phyloP scores from a whole-genome alignment of 805 yeast species.

The Sugiyamaella marilandica region DNA sequence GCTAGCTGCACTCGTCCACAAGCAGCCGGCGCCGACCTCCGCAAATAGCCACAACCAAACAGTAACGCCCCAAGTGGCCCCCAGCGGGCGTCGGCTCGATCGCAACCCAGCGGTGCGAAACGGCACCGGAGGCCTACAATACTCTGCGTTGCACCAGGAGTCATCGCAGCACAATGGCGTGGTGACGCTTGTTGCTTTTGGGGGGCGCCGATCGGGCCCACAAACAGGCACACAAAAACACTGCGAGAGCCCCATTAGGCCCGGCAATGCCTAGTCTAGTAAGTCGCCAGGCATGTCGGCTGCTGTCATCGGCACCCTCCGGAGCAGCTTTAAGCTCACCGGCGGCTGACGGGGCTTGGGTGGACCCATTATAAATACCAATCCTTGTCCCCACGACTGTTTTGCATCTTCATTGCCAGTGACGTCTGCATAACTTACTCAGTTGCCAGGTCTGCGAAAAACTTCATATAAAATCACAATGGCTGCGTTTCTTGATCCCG shows the following conservation, averaged over 20 bases:
- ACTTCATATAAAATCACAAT: conserved; percentile 6
- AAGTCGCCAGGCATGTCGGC: background rate
- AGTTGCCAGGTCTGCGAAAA: background rate
- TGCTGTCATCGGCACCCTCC: conserved; percentile 2
- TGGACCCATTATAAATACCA: background rate
- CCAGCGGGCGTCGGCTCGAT: no score
- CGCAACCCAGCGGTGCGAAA: no score
- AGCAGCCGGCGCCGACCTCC: no score
- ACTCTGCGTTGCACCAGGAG: background rate
- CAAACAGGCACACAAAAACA: background rate
- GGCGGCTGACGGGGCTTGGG: background rate
- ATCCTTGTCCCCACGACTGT: no score
- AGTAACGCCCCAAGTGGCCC: no score
- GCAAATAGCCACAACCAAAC: no score
- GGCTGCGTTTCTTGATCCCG: conserved; percentile 52
- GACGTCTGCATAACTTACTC: background rate
- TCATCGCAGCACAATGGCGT: conserved; percentile 2
- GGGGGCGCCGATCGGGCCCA: background rate
- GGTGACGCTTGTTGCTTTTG: conserved; percentile 1
- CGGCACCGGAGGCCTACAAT: no score
- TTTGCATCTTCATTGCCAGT: background rate
- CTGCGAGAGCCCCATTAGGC: background rate
- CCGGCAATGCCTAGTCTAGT: background rate
- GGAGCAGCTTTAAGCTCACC: conserved; percentile 1
- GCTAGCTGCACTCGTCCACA: no score